Base-by-base conservation (phyloP, 1,139 yeast species). In the Kurtzmaniella quercitrusa region DNA sequence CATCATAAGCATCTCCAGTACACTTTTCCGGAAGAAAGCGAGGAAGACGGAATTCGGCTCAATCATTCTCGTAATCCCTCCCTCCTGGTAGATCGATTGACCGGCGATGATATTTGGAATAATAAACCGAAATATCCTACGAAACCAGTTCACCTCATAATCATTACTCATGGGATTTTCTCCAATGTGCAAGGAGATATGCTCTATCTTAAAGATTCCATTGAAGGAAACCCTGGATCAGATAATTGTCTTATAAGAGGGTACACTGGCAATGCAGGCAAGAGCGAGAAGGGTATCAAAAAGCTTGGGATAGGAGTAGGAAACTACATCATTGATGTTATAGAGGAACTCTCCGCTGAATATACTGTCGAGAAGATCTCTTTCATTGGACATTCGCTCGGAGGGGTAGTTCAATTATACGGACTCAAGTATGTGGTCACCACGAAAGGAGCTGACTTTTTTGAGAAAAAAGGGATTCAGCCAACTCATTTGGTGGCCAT, bases 141-240 rank as follows among this genome's bases (percentile, higher is more conserved):
- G 4, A 62, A 65, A 41, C 86, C 88, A 0, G 70, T 82, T 6
- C 96, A 89, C 62, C 66, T 89, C 46, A 85, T 88, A 16, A 71
- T 89, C 1, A 55, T 93, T 12, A 87, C 96, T 0, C 98, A 93
- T 63, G 98, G 98, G 0, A 69, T 93, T 33, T 95, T 90, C 59
- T 87, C 97, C 0, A 93, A 93, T 57, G 78, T 85, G 1, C 81
- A 94, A 0, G 90, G 96, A 0, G 98, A 93, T 60, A 78, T 93
- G 93, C 73, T 85, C 36, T 93, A 85, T 55, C 50, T 90, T 37
- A 91, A 89, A 59, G 98, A 93, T 54, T 75, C 79, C 51, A 74
- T 93, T 7, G 95, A 89, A 52, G 56, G 61, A 29, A 70, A 68
- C 15, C 84, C 82, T 5, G 58, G 63, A 33, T 21, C 24, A 7